phyloP scores from a whole-genome alignment of 805 yeast species.

The Wickerhamiella spandovensis region DNA sequence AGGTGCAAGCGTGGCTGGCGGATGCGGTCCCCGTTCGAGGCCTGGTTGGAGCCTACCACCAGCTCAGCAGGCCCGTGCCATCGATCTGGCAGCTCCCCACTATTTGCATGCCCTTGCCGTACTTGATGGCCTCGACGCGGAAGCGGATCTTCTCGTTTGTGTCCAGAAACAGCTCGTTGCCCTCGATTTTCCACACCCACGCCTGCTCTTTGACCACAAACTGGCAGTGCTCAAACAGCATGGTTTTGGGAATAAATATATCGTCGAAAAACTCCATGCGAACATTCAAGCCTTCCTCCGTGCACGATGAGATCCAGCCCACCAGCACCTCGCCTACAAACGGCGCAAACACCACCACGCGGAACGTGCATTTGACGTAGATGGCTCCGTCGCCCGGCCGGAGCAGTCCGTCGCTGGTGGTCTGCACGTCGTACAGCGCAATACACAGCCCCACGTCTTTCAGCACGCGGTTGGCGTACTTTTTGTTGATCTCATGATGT shows the following conservation, averaged over 20 bases:
- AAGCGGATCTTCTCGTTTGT: conserved; percentile 83
- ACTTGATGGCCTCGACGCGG: conserved; percentile 79
- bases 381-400: conserved; percentile 93
- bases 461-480: conserved; percentile 75
- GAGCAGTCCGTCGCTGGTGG: conserved; percentile 76
- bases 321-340: conserved; percentile 85
- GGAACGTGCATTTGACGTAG: conserved; percentile 53
- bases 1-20: too few species aligned
- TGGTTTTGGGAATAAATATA: conserved; percentile 71
- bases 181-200: conserved; percentile 82
- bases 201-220: conserved; percentile 67
- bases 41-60: conserved; percentile 76
- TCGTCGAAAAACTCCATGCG: conserved; percentile 84
- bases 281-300: conserved; percentile 73
- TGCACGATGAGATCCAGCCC: conserved; percentile 86
- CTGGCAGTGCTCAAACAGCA: conserved; percentile 65
- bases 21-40: too few species aligned
- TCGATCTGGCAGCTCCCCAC: conserved; percentile 87
- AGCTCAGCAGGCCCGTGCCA: conserved; percentile 90
- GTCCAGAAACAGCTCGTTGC: conserved; percentile 71
- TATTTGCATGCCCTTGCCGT: conserved; percentile 71
- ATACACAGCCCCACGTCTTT: conserved; percentile 75
- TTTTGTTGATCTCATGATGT: conserved; percentile 65
- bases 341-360: conserved; percentile 80
- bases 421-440: conserved; percentile 68